Base-by-base conservation (phyloP, 495 filamentous ascomycete species). In the Parathielavia appendiculata region DNA sequence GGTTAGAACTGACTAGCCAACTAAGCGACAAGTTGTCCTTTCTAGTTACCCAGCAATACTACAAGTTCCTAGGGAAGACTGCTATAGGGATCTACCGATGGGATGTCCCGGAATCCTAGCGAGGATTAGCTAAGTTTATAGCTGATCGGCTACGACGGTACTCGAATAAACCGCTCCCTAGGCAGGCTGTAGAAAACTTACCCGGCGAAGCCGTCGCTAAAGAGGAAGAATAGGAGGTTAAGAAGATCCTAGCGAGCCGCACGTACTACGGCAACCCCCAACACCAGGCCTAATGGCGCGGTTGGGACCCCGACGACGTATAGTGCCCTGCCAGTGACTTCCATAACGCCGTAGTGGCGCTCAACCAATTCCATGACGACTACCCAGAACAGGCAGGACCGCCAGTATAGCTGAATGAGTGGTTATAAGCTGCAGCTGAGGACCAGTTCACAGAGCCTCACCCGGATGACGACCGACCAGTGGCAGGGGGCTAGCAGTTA, bases 1-100 rank as follows among this genome's bases (percentile, higher is more conserved):
- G 20, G 19, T 22, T n/a, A 3, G 23, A 47, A n/a, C 30, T 44
- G 2, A 56, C 53, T 5, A 30, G 52, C 32, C 30, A 49, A 12
- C 61, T 54, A 2, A 56, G 23, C 20, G 52, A 60, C 26, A 63
- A 63, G 35, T 43, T 60, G 4, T 46, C 53, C 19, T 60, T 40
- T 22, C 53, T 34, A 17, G 43, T 57, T 14, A 64, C 43, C 1
- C 30, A 57, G 23, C 11, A 57, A 32, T 20, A 32, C n/a, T 60
- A 38, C 19, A 34, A 34, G 35, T 50, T 60, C 22, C 2, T 56
- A 1, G 47, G 49, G 44, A 55, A 44, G 32, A 48, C 22, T 11
- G 35, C 41, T 23, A 60, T 22, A 2, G 48, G 32, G 14, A 50
- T 39, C 6, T 63, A 59, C 32, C 17, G 19, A 5, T 30, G 60